phyloP scores from a whole-genome alignment of 2,329 filamentous ascomycete genomes.

The Cladophialophora psammophila region DNA sequence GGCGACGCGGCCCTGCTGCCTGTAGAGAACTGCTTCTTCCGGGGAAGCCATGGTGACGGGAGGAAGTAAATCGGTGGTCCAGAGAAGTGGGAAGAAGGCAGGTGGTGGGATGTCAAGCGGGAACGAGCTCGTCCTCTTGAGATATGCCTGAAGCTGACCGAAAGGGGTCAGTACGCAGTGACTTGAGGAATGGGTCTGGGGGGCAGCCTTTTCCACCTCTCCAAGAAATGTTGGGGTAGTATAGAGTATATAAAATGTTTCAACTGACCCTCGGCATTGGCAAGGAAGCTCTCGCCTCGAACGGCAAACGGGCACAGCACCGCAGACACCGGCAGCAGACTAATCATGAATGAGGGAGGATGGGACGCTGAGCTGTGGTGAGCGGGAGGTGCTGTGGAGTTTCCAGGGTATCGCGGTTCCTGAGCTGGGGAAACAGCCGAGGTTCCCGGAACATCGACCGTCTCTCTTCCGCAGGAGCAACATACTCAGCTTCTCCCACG shows the following conservation, averaged over 20 bases:
- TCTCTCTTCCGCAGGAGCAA: background rate
- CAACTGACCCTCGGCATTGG: constrained; percentile 16
- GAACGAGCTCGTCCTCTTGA: background rate
- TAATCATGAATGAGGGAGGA: background rate
- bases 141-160: background rate
- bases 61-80: background rate
- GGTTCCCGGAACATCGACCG: constrained; percentile 6
- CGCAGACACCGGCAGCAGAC: background rate
- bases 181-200: background rate
- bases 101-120: background rate
- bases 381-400: background rate
- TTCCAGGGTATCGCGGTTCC: background rate
- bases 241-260: constrained; percentile 8
- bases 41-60: constrained; percentile 31
- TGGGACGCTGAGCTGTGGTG: background rate
- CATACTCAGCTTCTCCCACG: background rate
- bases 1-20: constrained; percentile 74
- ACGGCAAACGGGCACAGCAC: background rate
- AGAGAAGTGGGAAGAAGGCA: background rate
- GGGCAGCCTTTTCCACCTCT: background rate
- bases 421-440: constrained; percentile 11
- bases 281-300: constrained; percentile 6
- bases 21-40: constrained; percentile 62
- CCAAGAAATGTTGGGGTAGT: background rate
- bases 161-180: background rate